Conservation (phyloP, 805 yeast species). For the Zygoascus ofunaensis region DNA sequence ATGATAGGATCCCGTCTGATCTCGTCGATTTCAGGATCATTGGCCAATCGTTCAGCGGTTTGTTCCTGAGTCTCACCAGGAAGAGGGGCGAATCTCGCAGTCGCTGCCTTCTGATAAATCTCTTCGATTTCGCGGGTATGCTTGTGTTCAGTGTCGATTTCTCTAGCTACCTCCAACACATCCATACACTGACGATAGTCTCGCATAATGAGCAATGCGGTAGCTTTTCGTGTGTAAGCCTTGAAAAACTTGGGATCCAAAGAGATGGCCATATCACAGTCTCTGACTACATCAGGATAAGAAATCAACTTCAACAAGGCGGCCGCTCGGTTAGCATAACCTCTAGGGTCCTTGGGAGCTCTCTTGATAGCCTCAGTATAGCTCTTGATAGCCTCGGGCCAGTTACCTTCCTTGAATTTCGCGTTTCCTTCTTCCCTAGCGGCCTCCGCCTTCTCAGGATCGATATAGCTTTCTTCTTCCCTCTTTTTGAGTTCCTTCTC, state of each 20-base stretch:
- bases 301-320: conserved; percentile 90
- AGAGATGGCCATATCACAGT: conserved; percentile 82
- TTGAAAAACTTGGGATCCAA: conserved; percentile 83
- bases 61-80: conserved; percentile 92
- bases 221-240: conserved; percentile 95
- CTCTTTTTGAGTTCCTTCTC: conserved; percentile 76
- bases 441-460: conserved; percentile 89
- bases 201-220: conserved; percentile 82
- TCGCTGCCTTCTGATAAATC: conserved; percentile 64
- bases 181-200: conserved; percentile 77
- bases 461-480: conserved; percentile 71
- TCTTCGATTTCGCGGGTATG: conserved; percentile 72
- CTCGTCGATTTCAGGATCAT: conserved; percentile 89
- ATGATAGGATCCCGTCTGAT: conserved; percentile 91
- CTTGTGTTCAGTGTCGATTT: conserved; percentile 54
- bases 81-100: conserved; percentile 65
- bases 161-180: conserved; percentile 70
- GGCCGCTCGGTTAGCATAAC: conserved; percentile 97
- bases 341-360: conserved; percentile 94
- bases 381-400: conserved; percentile 94
- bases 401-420: conserved; percentile 78
- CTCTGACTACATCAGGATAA: conserved; percentile 92
- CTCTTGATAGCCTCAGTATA: conserved; percentile 94
- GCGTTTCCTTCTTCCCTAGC: conserved; percentile 92
- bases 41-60: conserved; percentile 79